phyloP scores from a whole-genome alignment of 2,329 filamentous ascomycete genomes.

The Fusarium bulbicola region DNA sequence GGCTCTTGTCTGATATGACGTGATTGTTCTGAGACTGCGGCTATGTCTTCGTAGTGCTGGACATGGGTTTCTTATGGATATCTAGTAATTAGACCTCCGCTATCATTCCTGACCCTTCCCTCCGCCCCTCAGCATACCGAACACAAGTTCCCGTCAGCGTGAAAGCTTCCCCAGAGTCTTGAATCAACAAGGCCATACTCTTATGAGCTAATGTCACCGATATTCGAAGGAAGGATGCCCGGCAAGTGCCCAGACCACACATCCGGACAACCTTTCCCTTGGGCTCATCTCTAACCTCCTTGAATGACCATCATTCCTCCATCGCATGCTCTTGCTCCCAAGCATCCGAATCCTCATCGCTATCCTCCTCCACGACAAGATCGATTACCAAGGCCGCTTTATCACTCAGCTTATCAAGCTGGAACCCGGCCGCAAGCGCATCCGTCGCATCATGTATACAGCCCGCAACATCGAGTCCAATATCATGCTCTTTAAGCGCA shows the following conservation, averaged over 20 bases:
- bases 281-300: no score
- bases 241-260: fast-evolving
- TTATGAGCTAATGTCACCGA: not conserved
- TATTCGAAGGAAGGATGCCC: not conserved
- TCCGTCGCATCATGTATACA: slow-evolving; percentile 13
- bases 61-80: fast-evolving
- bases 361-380: slow-evolving; percentile 13
- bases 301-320: not conserved
- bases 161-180: not conserved
- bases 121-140: not conserved
- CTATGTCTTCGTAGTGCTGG: fast-evolving
- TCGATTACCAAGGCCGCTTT: slow-evolving; percentile 10
- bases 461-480: slow-evolving; percentile 10
- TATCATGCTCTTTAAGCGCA: slow-evolving; percentile 11
- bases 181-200: not conserved
- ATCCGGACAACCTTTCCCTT: fast-evolving
- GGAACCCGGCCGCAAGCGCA: not conserved
- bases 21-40: fast-evolving
- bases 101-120: not conserved
- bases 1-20: fast-evolving
- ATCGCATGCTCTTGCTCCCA: not conserved
- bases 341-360: not conserved
- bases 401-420: slow-evolving; percentile 9
- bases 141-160: no score
- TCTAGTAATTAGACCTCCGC: fast-evolving